Percentiles rank a stretch among this genome's conserved stretches.
These are phyloP conservation scores for Ogataea degrootiae DNA, from an alignment of 805 yeast genomes.

Conservation along the genomic window DNA sequence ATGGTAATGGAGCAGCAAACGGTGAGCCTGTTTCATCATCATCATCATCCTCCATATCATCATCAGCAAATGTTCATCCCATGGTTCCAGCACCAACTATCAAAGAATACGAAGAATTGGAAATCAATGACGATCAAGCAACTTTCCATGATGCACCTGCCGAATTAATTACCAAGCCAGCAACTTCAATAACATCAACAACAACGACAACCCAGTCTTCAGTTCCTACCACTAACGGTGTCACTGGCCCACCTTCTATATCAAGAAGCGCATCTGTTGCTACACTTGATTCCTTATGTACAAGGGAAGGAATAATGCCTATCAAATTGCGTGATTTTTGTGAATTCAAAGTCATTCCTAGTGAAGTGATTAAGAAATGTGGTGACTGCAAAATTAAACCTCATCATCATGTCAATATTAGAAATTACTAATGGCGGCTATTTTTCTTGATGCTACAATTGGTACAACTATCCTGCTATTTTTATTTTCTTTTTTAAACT, in stretches of 20 bases:
- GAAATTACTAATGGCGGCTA: background rate
- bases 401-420: slow-evolving; percentile 11
- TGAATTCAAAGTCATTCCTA: slow-evolving; percentile 21
- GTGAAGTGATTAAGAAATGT: slow-evolving; percentile 21
- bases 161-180: slow-evolving; percentile 5
- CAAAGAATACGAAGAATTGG: slow-evolving; percentile 11
- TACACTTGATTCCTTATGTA: slow-evolving; percentile 19
- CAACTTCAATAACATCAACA: slow-evolving; percentile 2
- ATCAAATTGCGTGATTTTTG: slow-evolving; percentile 18
- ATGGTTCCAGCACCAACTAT: background rate
- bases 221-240: no score
- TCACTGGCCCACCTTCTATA: background rate
- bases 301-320: slow-evolving; percentile 18
- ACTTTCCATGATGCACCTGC: background rate
- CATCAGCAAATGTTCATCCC: background rate
- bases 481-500: background rate
- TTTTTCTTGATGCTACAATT: background rate
- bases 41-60: background rate
- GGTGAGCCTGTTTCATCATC: background rate
- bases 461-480: background rate
- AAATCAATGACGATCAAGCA: background rate
- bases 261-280: slow-evolving; percentile 5
- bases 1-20: no score
- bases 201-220: no score
- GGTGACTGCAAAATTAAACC: slow-evolving; percentile 14